These are phyloP conservation scores for Nitzschia palea DNA, from an alignment of 108 stramenopile genomes.

Conservation along the genomic window DNA sequence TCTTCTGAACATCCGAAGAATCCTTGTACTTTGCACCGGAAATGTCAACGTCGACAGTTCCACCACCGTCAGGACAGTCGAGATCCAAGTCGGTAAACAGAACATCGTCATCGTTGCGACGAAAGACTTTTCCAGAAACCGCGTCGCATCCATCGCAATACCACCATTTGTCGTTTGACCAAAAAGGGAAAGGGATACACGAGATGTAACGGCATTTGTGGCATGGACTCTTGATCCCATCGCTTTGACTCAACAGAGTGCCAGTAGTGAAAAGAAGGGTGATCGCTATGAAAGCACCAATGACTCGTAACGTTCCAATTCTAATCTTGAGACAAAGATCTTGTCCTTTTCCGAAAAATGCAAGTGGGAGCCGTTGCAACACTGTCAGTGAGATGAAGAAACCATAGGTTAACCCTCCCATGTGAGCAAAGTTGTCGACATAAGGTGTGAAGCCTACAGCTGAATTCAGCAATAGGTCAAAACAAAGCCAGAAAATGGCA, in stretches of 20 bases:
- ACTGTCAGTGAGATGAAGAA: slow-evolving; percentile 68
- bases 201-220: slow-evolving; percentile 62
- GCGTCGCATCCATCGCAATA: slow-evolving; percentile 79
- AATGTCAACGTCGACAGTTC: slow-evolving; percentile 52
- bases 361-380: slow-evolving; percentile 52
- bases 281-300: slow-evolving; percentile 52
- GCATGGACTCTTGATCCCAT: slow-evolving; percentile 60
- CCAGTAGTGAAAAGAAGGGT: slow-evolving; percentile 50
- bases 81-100: slow-evolving; percentile 31
- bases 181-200: slow-evolving; percentile 74
- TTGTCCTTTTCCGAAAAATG: slow-evolving; percentile 60
- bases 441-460: slow-evolving; percentile 74
- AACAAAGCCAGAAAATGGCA: slow-evolving; percentile 55
- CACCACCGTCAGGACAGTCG: slow-evolving; percentile 59
- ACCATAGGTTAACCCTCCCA: slow-evolving; percentile 81
- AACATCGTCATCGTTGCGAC: neutral
- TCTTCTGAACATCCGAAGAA: slow-evolving; percentile 44
- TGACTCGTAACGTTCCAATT: slow-evolving; percentile 47
- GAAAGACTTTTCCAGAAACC: slow-evolving; percentile 38
- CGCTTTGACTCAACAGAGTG: slow-evolving; percentile 55
- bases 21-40: slow-evolving; percentile 49
- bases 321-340: slow-evolving; percentile 28
- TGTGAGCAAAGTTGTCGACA: slow-evolving; percentile 81
- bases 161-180: slow-evolving; percentile 80
- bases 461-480: slow-evolving; percentile 74